Conservation (phyloP, 2,329 filamentous ascomycete genomes). For the Aspergillus calidoustus region DNA sequence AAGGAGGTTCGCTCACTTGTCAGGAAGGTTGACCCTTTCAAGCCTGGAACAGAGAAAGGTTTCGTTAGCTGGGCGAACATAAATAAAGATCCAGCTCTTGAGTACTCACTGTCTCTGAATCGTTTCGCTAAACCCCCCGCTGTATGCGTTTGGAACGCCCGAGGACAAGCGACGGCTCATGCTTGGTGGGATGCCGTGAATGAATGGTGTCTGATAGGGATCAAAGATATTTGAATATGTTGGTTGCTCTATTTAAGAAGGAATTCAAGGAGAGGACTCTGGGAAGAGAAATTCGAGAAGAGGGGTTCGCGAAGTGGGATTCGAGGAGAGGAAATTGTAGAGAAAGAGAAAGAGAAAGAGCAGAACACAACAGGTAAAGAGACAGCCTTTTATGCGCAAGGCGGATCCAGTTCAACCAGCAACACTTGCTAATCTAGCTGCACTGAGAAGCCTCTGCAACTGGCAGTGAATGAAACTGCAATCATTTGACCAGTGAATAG, state of each 20-base stretch:
- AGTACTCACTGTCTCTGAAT: constrained; percentile 30
- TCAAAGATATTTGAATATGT: background rate
- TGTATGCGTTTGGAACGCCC: constrained; percentile 24
- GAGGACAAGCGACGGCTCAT: background rate
- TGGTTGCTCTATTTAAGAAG: background rate
- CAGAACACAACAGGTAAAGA: background rate
- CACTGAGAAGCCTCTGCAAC: background rate
- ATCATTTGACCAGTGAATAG: background rate
- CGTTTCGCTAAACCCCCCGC: constrained; percentile 31
- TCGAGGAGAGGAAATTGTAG: background rate
- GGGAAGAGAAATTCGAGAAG: background rate
- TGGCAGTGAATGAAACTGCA: background rate
- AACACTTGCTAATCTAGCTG: background rate
- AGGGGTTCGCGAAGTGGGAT: background rate
- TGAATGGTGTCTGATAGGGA: background rate
- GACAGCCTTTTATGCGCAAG: background rate
- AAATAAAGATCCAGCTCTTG: background rate
- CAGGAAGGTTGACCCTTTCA: constrained; percentile 32
- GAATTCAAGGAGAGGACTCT: background rate
- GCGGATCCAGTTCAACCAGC: background rate
- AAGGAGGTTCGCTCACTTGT: constrained; percentile 34
- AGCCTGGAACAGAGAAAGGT: constrained; percentile 26
- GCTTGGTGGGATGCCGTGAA: background rate
- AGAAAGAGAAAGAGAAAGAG: background rate
- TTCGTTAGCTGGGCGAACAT: background rate